Evolutionary conservation across 2,329 filamentous ascomycete genomes (phyloP).

Genomic region (Aureobasidium mangrovei): DNA sequence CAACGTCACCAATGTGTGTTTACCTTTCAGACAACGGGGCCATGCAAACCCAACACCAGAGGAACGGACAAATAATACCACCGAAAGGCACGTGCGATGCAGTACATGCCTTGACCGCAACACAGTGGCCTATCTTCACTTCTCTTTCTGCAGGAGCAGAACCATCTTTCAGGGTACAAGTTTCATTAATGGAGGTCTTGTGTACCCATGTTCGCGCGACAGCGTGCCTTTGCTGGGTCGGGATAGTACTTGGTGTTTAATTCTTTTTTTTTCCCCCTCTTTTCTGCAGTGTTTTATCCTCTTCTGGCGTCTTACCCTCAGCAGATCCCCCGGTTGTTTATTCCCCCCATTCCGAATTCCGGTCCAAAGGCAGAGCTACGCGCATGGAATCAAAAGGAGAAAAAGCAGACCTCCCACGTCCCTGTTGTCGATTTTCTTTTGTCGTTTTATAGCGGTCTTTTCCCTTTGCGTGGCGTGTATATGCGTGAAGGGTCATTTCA

Average conservation of each 20-base stretch:
- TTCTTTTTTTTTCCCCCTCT: neutral
- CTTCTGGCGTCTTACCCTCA: slow-evolving; percentile 6
- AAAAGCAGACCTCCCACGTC: slow-evolving; percentile 7
- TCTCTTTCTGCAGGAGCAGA: slow-evolving; percentile 13
- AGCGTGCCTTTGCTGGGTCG: slow-evolving; percentile 9
- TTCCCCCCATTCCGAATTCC: neutral
- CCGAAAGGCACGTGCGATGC: slow-evolving; percentile 7
- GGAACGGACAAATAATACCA: slow-evolving; percentile 2
- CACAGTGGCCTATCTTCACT: slow-evolving; percentile 12
- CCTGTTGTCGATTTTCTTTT: neutral
- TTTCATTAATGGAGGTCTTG: slow-evolving; percentile 12
- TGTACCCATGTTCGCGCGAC: slow-evolving; percentile 8
- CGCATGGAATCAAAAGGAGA: slow-evolving; percentile 5
- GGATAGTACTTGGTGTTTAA: slow-evolving; percentile 8
- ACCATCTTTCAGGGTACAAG: neutral
- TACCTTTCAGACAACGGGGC: neutral
- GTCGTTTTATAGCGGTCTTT: slow-evolving; percentile 6
- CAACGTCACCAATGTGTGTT: neutral
- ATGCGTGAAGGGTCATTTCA: neutral
- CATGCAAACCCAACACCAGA: neutral
- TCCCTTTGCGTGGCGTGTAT: neutral
- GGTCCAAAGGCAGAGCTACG: neutral
- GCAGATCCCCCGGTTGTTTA: neutral
- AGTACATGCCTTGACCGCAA: slow-evolving; percentile 9
- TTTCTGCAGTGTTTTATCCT: neutral